These are phyloP conservation scores for Eucalyptus curtisii DNA, from an alignment of 345 rosid genomes.

Conservation along the genomic window DNA sequence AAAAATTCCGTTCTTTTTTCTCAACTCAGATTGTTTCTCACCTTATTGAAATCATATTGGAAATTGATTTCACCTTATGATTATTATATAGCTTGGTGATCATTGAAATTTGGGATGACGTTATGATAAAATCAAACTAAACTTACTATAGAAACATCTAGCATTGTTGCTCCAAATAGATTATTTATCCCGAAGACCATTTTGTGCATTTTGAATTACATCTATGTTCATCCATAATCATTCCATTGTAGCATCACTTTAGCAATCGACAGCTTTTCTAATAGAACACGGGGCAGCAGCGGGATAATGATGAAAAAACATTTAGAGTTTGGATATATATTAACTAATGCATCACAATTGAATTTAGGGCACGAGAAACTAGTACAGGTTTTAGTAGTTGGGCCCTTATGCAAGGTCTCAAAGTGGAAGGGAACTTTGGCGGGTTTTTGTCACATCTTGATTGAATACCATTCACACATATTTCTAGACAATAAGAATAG, in stretches of 20 bases:
- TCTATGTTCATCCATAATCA: neutral
- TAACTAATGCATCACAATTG: neutral
- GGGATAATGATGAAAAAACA: neutral
- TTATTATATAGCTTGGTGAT: neutral
- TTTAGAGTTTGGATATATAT: neutral
- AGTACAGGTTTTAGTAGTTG: neutral
- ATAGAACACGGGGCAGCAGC: neutral
- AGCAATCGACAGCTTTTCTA: neutral
- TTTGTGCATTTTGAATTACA: neutral
- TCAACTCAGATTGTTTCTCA: neutral
- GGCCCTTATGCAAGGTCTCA: too few relatives aligned
- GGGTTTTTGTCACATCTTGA: neutral
- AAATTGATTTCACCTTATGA: neutral
- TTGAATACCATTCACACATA: neutral
- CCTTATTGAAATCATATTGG: neutral
- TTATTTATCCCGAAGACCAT: neutral
- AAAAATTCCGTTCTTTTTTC: neutral
- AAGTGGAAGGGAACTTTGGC: neutral
- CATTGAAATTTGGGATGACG: neutral
- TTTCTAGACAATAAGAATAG: neutral
- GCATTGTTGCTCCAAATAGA: neutral
- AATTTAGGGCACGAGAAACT: neutral
- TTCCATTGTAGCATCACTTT: neutral
- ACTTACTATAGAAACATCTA: neutral
- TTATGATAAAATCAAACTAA: neutral